Evolutionary conservation across 2,329 filamentous ascomycete genomes (phyloP), one percentile per base, ranked within the genome.

Genomic region (Hypoxylon sp.): DNA sequence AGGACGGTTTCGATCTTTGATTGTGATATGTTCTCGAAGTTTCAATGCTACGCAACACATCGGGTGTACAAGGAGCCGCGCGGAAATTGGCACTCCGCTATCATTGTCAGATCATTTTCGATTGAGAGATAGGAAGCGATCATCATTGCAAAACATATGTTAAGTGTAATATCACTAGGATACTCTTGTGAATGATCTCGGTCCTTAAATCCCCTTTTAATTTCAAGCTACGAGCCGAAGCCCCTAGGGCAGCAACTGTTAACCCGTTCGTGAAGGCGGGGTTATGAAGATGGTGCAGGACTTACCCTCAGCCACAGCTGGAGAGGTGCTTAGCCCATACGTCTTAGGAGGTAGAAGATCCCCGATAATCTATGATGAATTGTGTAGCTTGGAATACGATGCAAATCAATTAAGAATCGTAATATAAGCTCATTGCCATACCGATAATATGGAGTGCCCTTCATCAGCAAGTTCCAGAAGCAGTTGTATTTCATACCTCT

Each of bases 401-500:
- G 11, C 39, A 50, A 53, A 21, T 35, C n/a, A 13, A 58, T 35
- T 50, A n/a, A 51, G 35, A 56, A 32, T 24, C 15, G 15, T 56
- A 57, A 29, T 52, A 15, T 62, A 31, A 32, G n/a, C 19, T 27
- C 21, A 47, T 54, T 37, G 21, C 6, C 29, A 51, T 53, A 46
- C 48, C 24, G 60, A 44, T 29, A 42, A 58, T 6, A 51, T 13
- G 24, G 29, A 31, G 31, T 50, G 7, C 52, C 58, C 17, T 21
- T 56, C 54, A 19, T 68, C 15, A 64, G 65, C 56, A 65, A 65
- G 31, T 55, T 31, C 53, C n/a, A 29, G 17, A 54, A 63, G 53
- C 46, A 61, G 31, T 19, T 37, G 29, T 57, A 60, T 39, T 48
- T 61, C 53, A 64, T 67, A 63, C 60, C 58, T 53, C 11, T 55